Evolutionary conservation across 2,329 filamentous ascomycete genomes (phyloP).

Genomic region (Corinectria fuckeliana): DNA sequence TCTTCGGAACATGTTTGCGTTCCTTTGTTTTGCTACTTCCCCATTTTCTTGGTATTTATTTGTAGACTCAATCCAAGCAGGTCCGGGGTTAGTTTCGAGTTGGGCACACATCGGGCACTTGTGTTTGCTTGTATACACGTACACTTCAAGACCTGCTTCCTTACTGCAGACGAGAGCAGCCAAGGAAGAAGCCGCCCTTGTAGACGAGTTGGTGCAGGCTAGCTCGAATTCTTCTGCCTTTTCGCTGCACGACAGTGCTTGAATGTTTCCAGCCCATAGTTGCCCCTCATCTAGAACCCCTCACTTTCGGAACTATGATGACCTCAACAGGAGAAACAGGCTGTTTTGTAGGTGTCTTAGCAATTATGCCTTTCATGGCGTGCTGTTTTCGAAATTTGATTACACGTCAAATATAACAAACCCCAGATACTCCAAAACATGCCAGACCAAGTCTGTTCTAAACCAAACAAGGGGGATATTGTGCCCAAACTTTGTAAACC

Average conservation of each 20-base stretch:
- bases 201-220: constrained; percentile 1
- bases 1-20: not conserved
- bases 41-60: not conserved
- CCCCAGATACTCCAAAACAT: constrained; percentile 37
- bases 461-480: constrained; percentile 29
- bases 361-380: constrained; percentile 32
- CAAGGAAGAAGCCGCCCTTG: constrained; percentile 18
- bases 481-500: constrained; percentile 33
- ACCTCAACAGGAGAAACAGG: not conserved
- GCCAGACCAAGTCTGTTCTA: constrained; percentile 29
- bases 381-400: constrained; percentile 36
- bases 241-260: not conserved
- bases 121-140: no score
- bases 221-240: constrained; percentile 8
- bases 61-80: not conserved
- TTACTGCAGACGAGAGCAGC: constrained; percentile 28
- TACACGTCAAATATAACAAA: constrained; percentile 29
- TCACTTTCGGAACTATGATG: not conserved
- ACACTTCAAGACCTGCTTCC: constrained; percentile 25
- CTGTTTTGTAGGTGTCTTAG: not conserved
- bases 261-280: not conserved
- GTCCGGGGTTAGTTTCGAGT: constrained; percentile 2
- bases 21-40: not conserved
- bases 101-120: constrained; percentile 34
- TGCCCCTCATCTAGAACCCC: not conserved